phyloP scores from a whole-genome alignment of 495 filamentous ascomycete genomes.

The Podospora australis region DNA sequence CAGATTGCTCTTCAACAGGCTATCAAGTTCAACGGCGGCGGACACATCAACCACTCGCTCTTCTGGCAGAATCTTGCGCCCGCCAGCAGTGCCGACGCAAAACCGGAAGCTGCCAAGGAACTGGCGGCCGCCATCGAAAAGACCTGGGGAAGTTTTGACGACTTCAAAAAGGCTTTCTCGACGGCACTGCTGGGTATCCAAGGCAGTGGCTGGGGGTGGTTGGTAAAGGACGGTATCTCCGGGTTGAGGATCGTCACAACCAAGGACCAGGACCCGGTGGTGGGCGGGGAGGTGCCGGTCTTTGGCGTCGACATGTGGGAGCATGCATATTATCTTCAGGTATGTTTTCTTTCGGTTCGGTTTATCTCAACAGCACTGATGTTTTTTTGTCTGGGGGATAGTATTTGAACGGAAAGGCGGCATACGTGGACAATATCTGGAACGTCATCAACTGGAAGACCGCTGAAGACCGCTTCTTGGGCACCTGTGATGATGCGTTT shows the following conservation, averaged over 20 bases:
- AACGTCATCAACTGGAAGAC: constrained; percentile 97
- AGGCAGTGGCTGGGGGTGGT: constrained; percentile 75
- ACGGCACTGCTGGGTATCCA: constrained; percentile 54
- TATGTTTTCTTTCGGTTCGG: constrained; percentile 45
- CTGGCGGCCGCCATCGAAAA: constrained; percentile 58
- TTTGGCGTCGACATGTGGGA: constrained; percentile 98
- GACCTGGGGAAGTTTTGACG: constrained; percentile 59
- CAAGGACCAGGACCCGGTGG: constrained; percentile 91
- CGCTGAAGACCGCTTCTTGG: constrained; percentile 72
- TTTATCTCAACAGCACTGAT: constrained; percentile 2
- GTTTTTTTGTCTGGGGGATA: constrained; percentile 2
- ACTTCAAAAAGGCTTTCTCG: constrained; percentile 72
- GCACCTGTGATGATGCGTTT: constrained; percentile 31
- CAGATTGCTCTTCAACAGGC: constrained; percentile 70
- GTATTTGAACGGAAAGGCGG: constrained; percentile 97
- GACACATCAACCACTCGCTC: constrained; percentile 85
- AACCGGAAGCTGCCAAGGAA: constrained; percentile 51
- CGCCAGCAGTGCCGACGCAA: constrained; percentile 56
- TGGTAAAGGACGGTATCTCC: constrained; percentile 68
- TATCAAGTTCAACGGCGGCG: constrained; percentile 89
- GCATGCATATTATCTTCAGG: constrained; percentile 68
- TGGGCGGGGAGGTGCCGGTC: constrained; percentile 77
- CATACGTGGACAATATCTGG: constrained; percentile 95
- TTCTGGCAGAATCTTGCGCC: constrained; percentile 94
- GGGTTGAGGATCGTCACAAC: constrained; percentile 70